Evolutionary conservation across 208 protist species (phyloP), one percentile per base, ranked within the genome.

Genomic region (Leishmania arabica): DNA sequence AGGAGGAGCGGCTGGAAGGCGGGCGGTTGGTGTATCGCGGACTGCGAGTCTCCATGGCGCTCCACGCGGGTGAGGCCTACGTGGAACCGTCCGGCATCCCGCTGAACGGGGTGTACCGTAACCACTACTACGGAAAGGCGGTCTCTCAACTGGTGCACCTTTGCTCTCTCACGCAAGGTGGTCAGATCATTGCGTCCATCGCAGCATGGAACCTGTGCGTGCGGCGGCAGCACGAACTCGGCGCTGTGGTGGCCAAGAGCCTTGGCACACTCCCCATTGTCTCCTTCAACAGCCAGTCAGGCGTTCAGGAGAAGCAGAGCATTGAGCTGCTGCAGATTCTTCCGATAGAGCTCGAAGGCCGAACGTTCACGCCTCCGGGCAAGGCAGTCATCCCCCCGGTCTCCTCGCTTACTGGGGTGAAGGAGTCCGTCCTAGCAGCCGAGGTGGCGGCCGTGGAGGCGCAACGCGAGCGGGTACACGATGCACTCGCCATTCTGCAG

Each of bases 51-150:
- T 71, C 88, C 21, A 95, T 96, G 92, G 89, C 92, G 7, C 45
- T 97, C 75, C 94, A 97, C 85, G 86, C 89, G 8, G 94, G 94
- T 45, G 90, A 92, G 73, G 82, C 82, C 2, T 93, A 89, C 79
- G 78, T 95, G 31, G 92, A 97, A 79, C 88, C 88, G 42, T 90
- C 91, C 34, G 90, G 87, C 21, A 91, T 97, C 27, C 89, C 90
- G 27, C 45, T 75, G 19, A 72, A 77, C 54, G 83, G 82, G 15
- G 72, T 77, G 54, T 95, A 91, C 84, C 91, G 91, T 5, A 86
- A 85, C 69, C 94, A 96, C 85, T 97, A 95, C 87, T 96, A 95
- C 83, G 94, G 94, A 17, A 85, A 87, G 72, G 90, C 94, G 1
- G 90, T 97, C 65, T 93, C 88, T 65, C 94, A 97, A 86, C 84